Percentiles rank a stretch among this genome's conserved stretches.
These are phyloP conservation scores for Trichoderma asperelloides DNA, from an alignment of 495 filamentous ascomycete genomes.

Conservation along the genomic window DNA sequence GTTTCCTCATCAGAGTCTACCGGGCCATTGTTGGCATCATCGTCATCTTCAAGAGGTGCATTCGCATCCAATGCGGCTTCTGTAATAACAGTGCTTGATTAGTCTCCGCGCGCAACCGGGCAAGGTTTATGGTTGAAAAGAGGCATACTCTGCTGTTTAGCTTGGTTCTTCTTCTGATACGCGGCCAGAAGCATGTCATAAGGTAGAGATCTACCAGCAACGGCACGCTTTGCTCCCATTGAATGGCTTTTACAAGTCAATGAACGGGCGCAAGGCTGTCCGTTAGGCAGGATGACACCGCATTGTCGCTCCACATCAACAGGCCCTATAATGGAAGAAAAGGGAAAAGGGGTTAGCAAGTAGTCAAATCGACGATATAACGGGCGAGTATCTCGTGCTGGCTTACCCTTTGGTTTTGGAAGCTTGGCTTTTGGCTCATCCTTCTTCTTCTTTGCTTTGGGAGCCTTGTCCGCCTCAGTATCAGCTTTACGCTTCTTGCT, in stretches of 20 bases:
- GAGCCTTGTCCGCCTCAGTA: slow-evolving; percentile 60
- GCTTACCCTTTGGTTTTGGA: slow-evolving; percentile 79
- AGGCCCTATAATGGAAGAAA: slow-evolving; percentile 43
- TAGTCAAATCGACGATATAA: neutral
- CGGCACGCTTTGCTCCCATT: slow-evolving; percentile 91
- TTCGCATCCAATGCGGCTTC: slow-evolving; percentile 90
- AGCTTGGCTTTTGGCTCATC: slow-evolving; percentile 88
- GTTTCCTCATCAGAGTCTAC: slow-evolving; percentile 93
- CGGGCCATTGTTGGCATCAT: slow-evolving; percentile 57
- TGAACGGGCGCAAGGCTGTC: slow-evolving; percentile 80
- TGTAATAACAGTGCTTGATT: slow-evolving; percentile 26
- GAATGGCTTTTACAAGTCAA: slow-evolving; percentile 94
- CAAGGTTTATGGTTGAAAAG: neutral
- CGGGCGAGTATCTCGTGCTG: no score
- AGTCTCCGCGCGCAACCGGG: slow-evolving; percentile 12
- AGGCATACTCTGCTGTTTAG: slow-evolving; percentile 82
- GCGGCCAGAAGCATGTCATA: slow-evolving; percentile 90
- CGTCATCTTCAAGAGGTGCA: slow-evolving; percentile 82
- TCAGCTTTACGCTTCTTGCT: slow-evolving; percentile 94
- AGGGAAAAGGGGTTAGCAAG: slow-evolving; percentile 8
- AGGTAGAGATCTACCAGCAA: slow-evolving; percentile 81
- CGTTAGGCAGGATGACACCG: slow-evolving; percentile 74
- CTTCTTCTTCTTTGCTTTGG: slow-evolving; percentile 83
- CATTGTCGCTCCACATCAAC: slow-evolving; percentile 98
- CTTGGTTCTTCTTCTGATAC: slow-evolving; percentile 99